Conservation (phyloP, 1,139 yeast genomes). For the Scheffersomyces illinoinensis region DNA sequence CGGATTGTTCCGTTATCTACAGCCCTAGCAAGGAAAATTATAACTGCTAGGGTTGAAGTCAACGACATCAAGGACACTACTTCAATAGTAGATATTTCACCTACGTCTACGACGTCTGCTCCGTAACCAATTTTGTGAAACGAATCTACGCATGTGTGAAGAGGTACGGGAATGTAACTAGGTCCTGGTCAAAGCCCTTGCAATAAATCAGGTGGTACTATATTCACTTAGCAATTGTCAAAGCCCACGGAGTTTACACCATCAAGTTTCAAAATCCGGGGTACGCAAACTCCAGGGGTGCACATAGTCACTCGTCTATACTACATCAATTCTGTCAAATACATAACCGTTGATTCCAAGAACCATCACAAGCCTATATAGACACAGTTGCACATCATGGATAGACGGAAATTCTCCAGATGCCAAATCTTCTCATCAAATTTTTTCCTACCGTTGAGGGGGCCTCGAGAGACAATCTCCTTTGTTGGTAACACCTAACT, state of each 20-base stretch:
- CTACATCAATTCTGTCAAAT: neutral
- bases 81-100: neutral
- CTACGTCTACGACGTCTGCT: too few relatives aligned
- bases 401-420: neutral
- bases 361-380: neutral
- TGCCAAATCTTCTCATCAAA: neutral
- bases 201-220: neutral
- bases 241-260: neutral
- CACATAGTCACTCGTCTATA: neutral
- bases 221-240: neutral
- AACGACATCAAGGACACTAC: neutral
- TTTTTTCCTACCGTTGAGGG: neutral
- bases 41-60: neutral
- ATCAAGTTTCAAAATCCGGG: neutral
- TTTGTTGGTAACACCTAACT: neutral
- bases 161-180: too few relatives aligned
- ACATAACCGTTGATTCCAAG: neutral
- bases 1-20: neutral
- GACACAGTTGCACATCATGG: neutral
- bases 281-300: neutral
- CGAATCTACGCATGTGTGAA: neutral
- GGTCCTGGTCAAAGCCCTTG: too few relatives aligned
- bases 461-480: neutral
- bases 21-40: neutral
- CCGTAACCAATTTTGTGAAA: neutral